phyloP scores from a whole-genome alignment of 1,284 basidiomycete genomes.

The Cryptococcus depauperatus region DNA sequence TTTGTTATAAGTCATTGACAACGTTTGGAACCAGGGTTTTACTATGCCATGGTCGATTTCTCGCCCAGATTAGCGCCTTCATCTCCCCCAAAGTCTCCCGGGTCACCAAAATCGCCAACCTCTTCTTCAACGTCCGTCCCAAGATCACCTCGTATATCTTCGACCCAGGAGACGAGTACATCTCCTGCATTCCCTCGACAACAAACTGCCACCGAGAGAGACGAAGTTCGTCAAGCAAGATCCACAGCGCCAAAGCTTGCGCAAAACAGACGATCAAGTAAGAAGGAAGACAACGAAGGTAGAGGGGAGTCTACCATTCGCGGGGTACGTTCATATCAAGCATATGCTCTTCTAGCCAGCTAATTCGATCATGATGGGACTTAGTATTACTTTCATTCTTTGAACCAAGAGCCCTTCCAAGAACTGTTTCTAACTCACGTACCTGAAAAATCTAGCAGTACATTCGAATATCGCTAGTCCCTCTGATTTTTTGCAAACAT shows the following conservation, averaged over 20 bases:
- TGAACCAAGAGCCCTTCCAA: slow-evolving; percentile 45
- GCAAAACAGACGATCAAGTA: slow-evolving; percentile 18
- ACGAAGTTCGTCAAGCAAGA: background rate
- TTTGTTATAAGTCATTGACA: background rate
- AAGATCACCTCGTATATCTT: background rate
- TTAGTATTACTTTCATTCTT: slow-evolving; percentile 75
- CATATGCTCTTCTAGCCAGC: background rate
- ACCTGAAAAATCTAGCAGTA: slow-evolving; percentile 29
- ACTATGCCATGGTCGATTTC: slow-evolving; percentile 54
- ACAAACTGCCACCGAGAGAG: background rate
- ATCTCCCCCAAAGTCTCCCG: too few species aligned
- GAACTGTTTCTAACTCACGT: slow-evolving; percentile 47
- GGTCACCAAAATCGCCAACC: slow-evolving; percentile 21
- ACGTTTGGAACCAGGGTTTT: slow-evolving; percentile 61
- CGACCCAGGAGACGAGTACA: too few species aligned
- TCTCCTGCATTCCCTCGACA: too few species aligned
- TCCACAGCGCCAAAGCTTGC: slow-evolving; percentile 3
- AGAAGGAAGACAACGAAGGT: slow-evolving; percentile 10
- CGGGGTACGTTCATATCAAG: slow-evolving; percentile 18
- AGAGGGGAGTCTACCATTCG: slow-evolving; percentile 36
- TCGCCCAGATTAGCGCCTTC: too few species aligned
- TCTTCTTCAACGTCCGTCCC: slow-evolving; percentile 10
- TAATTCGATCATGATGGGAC: background rate
- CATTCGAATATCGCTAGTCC: slow-evolving; percentile 45
- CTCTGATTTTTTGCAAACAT: background rate